Evolutionary conservation across 164 flowering plant species (phyloP), one percentile per base, ranked within the genome.

Genomic region (Protea cynaroides): DNA sequence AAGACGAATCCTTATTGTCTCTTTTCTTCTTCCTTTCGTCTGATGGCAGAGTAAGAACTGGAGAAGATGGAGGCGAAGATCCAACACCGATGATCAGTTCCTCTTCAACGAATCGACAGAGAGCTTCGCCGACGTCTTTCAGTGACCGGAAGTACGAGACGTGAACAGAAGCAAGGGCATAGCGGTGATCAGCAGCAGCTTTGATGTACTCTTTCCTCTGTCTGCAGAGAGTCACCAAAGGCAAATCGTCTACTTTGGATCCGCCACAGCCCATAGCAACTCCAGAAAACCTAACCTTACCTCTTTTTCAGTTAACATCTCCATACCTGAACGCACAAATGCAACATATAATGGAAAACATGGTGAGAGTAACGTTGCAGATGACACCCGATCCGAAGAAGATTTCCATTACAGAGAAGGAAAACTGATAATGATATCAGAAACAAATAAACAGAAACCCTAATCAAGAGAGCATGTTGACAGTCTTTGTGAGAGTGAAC

Each of bases 131-230:
- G 13, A 92, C 82, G 24, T 78, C 80, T 12, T 53, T 70, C 29
- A 92, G 76, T 0, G 92, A 80, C 14, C 66, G 79, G 61, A 95
- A 91, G 64, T 91, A 91, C 13, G 84, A 61, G 10, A 86, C 61
- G 66, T 91, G 99, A 1, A 97, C 92, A 7, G 89, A 79, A 21
- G 97, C 95, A 17, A 95, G 77, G 4, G 83, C 84, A 73, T 76
- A 86, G 2, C 96, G 82, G 40, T 86, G 80, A 14, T 81, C 82
- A 3, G 81, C 76, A 18, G 96, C 99, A 4, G 89, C 88, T 65
- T 73, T 84, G 59, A 95, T 66, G 17, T 80, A 71, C 3, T 85
- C 81, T 64, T 77, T 89, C 53, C 99, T 75, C 75, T 92, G 84
- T 53, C 84, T 81, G 70, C 99, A 95, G 0, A 83, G 83, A n/a